Evolutionary conservation across 2,329 filamentous ascomycete species (phyloP), one percentile per base, ranked within the genome.

Genomic region (Leptographium procerum): DNA sequence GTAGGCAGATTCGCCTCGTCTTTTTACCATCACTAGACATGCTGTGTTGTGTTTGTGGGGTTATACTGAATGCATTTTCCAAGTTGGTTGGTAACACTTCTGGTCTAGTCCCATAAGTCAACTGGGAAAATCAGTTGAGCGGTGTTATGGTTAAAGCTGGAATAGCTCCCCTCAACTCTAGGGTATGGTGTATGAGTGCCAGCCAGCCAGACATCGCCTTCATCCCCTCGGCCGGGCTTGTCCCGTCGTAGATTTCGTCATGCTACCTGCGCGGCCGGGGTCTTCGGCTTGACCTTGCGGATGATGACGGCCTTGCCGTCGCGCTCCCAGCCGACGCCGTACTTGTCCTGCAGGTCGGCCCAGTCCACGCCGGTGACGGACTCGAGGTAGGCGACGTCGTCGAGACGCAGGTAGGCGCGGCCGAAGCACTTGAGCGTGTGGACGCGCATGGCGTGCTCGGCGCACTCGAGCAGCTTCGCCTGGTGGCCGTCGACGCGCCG

Each of bases 371-470:
- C 84, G 5, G 87, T 80, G 59, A 82, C 79, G 67, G 77, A 79
- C 72, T 94, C 88, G 55, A 96, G 72, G 69, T 86, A 89, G 4
- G 68, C 69, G 60, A 80, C 71, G 57, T 90, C 88, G 1, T 62
- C 63, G 10, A 90, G 85, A 24, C 74, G 82, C 63, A 96, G 73
- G 70, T 99, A 99, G 5, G 86, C 81, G 66, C 85, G 82, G 1
- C 90, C 91, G 57, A 97, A 81, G 69, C 91, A 94, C 75, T 96
- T 95, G 64, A 97, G 75, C 36, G 88, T 84, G 71, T 91, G 87
- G 64, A 83, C 76, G 64, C 87, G 78, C 67, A 96, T 78, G n/a
- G 81, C 78, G 28, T 84, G 81, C 64, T 89, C 88, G 10, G 89
- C 88, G 76, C 85, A 92, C 66, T 90, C 87, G 77, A 97, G 85